Evolutionary conservation across 805 yeast species (phyloP).

Genomic region (Zygoascus tannicola): DNA sequence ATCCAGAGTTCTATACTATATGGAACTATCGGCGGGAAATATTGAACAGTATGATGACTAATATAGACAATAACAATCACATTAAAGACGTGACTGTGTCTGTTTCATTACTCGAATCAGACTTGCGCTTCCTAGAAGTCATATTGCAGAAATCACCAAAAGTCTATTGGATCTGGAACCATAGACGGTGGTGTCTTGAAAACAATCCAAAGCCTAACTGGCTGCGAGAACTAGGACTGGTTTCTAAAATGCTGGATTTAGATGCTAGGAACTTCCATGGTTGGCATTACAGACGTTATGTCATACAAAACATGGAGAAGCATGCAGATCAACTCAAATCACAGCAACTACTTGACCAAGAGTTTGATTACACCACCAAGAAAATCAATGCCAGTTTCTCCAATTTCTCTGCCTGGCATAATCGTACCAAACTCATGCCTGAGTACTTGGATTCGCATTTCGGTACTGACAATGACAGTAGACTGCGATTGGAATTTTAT

Average conservation of each 20-base stretch:
- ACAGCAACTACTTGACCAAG: conserved; percentile 34
- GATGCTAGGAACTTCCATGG: conserved; percentile 91
- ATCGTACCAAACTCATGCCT: conserved; percentile 63
- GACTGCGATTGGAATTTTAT: conserved; percentile 31
- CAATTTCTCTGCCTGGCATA: conserved; percentile 95
- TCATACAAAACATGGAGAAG: conserved; percentile 35
- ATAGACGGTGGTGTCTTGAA: conserved; percentile 72
- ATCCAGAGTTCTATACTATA: conserved; percentile 80
- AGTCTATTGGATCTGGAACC: conserved; percentile 96
- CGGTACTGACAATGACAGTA: neutral
- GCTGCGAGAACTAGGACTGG: conserved; percentile 62
- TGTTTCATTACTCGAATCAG: conserved; percentile 35
- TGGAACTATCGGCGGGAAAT: conserved; percentile 89
- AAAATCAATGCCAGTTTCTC: conserved; percentile 79
- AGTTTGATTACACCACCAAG: conserved; percentile 66
- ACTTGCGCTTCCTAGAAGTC: conserved; percentile 49
- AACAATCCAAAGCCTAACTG: conserved; percentile 48
- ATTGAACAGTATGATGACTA: conserved; percentile 24
- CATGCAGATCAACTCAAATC: conserved; percentile 13
- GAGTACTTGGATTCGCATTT: conserved; percentile 1
- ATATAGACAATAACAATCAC: neutral
- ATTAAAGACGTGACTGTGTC: neutral
- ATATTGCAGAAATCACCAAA: conserved; percentile 66
- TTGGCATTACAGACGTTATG: conserved; percentile 84
- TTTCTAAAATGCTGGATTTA: conserved; percentile 52